Evolutionary conservation across 78 protist species (phyloP).

Genomic region (Diacronema lutheri): DNA sequence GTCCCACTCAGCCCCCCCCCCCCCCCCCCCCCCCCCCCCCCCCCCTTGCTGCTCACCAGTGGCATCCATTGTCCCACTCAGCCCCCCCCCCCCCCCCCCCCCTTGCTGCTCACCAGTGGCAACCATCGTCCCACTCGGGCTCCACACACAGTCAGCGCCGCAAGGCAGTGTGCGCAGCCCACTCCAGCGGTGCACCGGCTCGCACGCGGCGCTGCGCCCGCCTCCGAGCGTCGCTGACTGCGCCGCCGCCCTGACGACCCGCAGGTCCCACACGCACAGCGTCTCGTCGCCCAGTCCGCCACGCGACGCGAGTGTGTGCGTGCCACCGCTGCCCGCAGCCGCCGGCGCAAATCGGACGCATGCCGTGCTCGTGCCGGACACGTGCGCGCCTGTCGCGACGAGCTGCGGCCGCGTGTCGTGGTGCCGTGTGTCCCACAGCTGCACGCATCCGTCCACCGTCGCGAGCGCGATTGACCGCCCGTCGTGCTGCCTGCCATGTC

Average conservation of each 20-base stretch:
- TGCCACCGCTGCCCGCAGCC: too few species aligned
- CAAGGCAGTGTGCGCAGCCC: not conserved
- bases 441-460: not conserved
- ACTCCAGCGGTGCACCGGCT: not conserved
- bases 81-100: too few species aligned
- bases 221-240: not conserved
- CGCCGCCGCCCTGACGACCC: not conserved
- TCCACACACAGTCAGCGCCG: not conserved
- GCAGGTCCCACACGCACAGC: not conserved
- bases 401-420: too few species aligned
- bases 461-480: not conserved
- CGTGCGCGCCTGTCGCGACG: not conserved
- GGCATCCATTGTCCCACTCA: too few species aligned
- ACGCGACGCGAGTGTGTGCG: not conserved
- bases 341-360: not conserved
- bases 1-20: too few species aligned
- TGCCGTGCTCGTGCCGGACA: not conserved
- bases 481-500: not conserved
- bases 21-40: too few species aligned
- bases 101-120: too few species aligned
- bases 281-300: not conserved
- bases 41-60: too few species aligned
- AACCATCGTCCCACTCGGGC: too few species aligned
- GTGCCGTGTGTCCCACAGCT: constrained; percentile 1
- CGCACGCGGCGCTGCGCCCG: too few species aligned